Base-by-base conservation (phyloP, 768 basidiomycete species). In the Pisolithus sp. region DNA sequence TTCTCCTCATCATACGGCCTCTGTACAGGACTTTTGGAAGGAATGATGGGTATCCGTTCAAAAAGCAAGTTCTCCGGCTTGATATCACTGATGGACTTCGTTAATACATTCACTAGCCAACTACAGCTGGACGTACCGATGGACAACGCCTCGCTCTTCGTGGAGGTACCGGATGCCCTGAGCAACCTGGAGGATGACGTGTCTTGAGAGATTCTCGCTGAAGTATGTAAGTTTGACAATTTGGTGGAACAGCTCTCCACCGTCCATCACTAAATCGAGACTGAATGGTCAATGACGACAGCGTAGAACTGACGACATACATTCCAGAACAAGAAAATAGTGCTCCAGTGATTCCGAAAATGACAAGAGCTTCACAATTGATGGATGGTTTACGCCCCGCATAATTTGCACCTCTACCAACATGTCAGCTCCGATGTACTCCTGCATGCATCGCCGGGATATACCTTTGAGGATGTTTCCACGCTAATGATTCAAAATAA, bases 171-270 rank as follows among this genome's bases (percentile, higher is more conserved):
- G 82, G 44, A 99, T 97, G 18, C 90, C 96, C 15, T 91, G 79
- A 0, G 91, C 92, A 23, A 96, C 93, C 71, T 99, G 96, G 0
- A 96, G 73, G 59, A 99, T 97, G 61, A 98, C 94, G 65, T 98
- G 96, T 10, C 94, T 85, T 5, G 96, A 80, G n/a, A 99, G 85
- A 52, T 88, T 90, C 71, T 99, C 96, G 68, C 89, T 92, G 68
- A 99, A 99, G 71, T 98, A 99, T 3, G 96, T 99, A 55, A 98
- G 80, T 67, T 96, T 98, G 71, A 99, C 96, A 65, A 97, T 97
- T 67, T 96, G 94, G 65, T 97, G 93, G 75, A 99, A 99, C 2
- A 99, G 76, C 68, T 99, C 96, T 54, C 96, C 96, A 53, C 96
- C 96, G 65, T 88, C 89, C 93, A 97, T 89, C 43, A 98, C 91